A percentile compares a stretch with the other conserved stretches of the same genome.
Conservation (phyloP, 768 basidiomycete genomes). For the Tylopilus rubrobrunneus region DNA sequence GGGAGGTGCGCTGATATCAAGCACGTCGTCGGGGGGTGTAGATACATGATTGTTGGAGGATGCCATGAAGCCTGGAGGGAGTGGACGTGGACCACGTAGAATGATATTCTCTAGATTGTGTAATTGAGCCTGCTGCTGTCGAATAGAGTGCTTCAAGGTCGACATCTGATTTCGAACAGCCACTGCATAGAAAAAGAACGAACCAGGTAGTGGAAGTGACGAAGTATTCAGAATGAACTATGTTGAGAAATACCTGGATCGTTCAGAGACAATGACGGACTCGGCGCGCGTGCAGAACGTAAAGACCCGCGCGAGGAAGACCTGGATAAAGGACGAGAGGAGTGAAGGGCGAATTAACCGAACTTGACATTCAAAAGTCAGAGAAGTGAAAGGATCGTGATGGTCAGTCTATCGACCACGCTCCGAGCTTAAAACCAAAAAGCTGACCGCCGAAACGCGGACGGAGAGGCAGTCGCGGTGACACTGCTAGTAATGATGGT, state of each 20-base stretch:
- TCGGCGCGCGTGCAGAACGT: constrained; percentile 50
- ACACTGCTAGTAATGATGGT: constrained; percentile 5
- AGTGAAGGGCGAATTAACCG: constrained; percentile 31
- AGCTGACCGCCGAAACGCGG: constrained; percentile 4
- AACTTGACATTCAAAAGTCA: constrained; percentile 32
- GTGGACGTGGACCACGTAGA: constrained; percentile 62
- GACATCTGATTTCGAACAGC: constrained; percentile 77
- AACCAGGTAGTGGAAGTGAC: constrained; percentile 23
- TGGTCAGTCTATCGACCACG: constrained; percentile 18
- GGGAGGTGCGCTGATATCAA: constrained; percentile 31
- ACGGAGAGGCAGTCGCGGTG: constrained; percentile 4
- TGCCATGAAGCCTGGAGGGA: constrained; percentile 38
- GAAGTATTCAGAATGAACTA: constrained; percentile 20
- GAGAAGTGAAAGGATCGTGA: constrained; percentile 25
- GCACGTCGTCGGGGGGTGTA: constrained; percentile 32
- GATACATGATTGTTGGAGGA: constrained; percentile 36
- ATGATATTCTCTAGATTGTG: constrained; percentile 66
- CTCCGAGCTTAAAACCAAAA: constrained; percentile 2
- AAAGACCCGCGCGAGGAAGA: constrained; percentile 48
- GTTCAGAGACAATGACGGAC: constrained; percentile 53
- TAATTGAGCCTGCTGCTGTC: constrained; percentile 80
- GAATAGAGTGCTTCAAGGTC: constrained; percentile 74
- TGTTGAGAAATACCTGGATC: constrained; percentile 55
- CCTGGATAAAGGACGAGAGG: constrained; percentile 38
- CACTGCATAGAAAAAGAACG: constrained; percentile 43